Evolutionary conservation across 805 yeast genomes (phyloP).

Genomic region (Cyberlindnera petersonii): DNA sequence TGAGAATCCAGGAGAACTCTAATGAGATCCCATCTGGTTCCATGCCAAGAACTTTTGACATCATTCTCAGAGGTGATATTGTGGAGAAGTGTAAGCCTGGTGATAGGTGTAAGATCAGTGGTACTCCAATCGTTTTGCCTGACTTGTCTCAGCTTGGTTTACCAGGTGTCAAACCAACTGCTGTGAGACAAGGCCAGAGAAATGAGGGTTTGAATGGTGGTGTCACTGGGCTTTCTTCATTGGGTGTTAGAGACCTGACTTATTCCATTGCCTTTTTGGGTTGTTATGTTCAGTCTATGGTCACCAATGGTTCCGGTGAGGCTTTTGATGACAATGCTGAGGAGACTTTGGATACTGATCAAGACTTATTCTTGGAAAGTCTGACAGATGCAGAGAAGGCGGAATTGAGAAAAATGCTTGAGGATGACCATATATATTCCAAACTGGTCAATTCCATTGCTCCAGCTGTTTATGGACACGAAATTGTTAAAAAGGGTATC

Average conservation of each 20-base stretch:
- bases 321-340: conserved; percentile 41
- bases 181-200: conserved; percentile 57
- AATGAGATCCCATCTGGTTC: conserved; percentile 96
- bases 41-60: conserved; percentile 96
- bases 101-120: conserved; percentile 89
- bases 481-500: conserved; percentile 87
- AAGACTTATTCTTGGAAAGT: conserved; percentile 73
- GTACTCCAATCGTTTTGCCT: conserved; percentile 92
- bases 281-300: conserved; percentile 76
- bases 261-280: conserved; percentile 90
- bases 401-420: conserved; percentile 86
- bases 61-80: conserved; percentile 85
- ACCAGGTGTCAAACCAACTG: conserved; percentile 90
- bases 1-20: conserved; percentile 93
- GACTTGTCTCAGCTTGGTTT: conserved; percentile 90
- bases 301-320: conserved; percentile 33
- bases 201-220: conserved; percentile 75
- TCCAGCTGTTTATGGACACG: conserved; percentile 96
- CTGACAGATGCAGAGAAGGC: conserved; percentile 77
- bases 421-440: conserved; percentile 78
- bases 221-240: conserved; percentile 79
- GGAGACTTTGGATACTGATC: conserved; percentile 51
- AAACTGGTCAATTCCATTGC: conserved; percentile 86
- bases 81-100: conserved; percentile 98
- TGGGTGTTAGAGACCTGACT: conserved; percentile 89